phyloP scores from a whole-genome alignment of 2,329 filamentous ascomycete species.

The Cordyceps farinosa region DNA sequence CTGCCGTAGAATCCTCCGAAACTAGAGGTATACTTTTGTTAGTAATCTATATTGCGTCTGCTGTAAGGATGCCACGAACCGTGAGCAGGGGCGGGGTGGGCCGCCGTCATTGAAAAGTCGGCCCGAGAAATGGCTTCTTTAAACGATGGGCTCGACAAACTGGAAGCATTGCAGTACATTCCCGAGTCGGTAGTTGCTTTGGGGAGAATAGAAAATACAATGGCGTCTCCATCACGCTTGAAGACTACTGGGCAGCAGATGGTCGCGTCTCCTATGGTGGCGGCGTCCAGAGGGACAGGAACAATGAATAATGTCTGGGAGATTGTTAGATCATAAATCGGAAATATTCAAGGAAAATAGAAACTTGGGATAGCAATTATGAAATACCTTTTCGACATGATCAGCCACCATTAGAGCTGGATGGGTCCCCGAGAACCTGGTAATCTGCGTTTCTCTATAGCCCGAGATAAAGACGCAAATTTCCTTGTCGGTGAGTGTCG shows the following conservation, averaged over 20 bases:
- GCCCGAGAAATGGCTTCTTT: not conserved
- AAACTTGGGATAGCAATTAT: not conserved
- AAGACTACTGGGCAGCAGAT: slow-evolving; percentile 22
- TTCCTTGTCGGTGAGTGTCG: slow-evolving; percentile 17
- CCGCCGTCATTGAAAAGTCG: not conserved
- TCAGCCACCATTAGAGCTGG: slow-evolving; percentile 22
- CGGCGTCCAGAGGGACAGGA: slow-evolving; percentile 22
- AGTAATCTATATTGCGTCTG: not conserved
- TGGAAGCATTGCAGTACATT: not conserved
- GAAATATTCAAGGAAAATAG: not conserved
- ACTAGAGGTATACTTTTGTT: not conserved
- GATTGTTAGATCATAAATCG: not conserved
- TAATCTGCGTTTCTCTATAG: slow-evolving; percentile 17
- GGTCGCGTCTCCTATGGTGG: slow-evolving; percentile 22
- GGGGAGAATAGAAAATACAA: slow-evolving; percentile 21
- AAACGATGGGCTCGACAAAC: not conserved
- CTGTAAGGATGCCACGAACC: not conserved
- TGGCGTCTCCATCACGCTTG: slow-evolving; percentile 17
- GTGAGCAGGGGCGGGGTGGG: not conserved
- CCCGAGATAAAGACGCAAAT: slow-evolving; percentile 23
- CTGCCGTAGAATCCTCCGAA: too few relatives aligned
- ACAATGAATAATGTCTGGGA: slow-evolving; percentile 21
- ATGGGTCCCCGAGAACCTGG: slow-evolving; percentile 20
- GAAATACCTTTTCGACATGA: slow-evolving; percentile 21
- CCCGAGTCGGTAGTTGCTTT: slow-evolving; percentile 18